Conservation (phyloP, 805 yeast species). For the Candida takata region DNA sequence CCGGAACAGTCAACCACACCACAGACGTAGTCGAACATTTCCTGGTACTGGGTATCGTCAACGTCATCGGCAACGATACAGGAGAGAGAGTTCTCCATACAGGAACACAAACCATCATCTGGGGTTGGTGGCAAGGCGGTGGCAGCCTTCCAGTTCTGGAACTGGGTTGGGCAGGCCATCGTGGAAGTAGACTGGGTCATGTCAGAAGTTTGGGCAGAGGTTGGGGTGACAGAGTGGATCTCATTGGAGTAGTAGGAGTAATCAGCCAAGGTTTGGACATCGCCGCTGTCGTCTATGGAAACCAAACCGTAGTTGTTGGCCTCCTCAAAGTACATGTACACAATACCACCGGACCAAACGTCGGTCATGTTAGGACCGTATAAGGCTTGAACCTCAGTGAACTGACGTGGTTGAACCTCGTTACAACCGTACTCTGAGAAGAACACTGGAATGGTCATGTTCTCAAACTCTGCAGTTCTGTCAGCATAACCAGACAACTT, state of each 20-base stretch:
- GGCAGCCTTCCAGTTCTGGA: slow-evolving; percentile 56
- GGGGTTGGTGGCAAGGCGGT: slow-evolving; percentile 78
- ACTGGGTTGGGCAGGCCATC: slow-evolving; percentile 55
- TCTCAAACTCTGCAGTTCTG: slow-evolving; percentile 56
- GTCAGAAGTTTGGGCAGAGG: slow-evolving; percentile 34
- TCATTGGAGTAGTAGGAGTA: slow-evolving; percentile 56
- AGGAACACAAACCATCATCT: slow-evolving; percentile 52
- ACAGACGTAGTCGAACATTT: slow-evolving; percentile 54
- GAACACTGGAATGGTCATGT: slow-evolving; percentile 66
- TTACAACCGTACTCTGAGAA: slow-evolving; percentile 85
- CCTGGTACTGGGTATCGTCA: slow-evolving; percentile 48
- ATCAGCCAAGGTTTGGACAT: slow-evolving; percentile 55
- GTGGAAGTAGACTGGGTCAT: slow-evolving; percentile 36
- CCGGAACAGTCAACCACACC: slow-evolving; percentile 50
- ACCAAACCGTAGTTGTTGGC: slow-evolving; percentile 72
- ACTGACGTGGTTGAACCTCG: slow-evolving; percentile 58
- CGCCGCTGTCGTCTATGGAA: slow-evolving; percentile 30
- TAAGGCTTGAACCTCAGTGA: slow-evolving; percentile 63
- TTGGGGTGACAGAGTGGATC: slow-evolving; percentile 49
- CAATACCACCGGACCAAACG: slow-evolving; percentile 89
- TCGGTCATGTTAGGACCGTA: slow-evolving; percentile 66
- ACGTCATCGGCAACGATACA: slow-evolving; percentile 60
- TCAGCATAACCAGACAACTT: slow-evolving; percentile 54
- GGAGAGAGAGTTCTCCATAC: slow-evolving; percentile 45
- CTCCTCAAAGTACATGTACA: slow-evolving; percentile 79